Percentiles rank a stretch among this genome's conserved stretches.
phyloP scores from a whole-genome alignment of 2,329 filamentous ascomycete species.

The Truncatella angustata region DNA sequence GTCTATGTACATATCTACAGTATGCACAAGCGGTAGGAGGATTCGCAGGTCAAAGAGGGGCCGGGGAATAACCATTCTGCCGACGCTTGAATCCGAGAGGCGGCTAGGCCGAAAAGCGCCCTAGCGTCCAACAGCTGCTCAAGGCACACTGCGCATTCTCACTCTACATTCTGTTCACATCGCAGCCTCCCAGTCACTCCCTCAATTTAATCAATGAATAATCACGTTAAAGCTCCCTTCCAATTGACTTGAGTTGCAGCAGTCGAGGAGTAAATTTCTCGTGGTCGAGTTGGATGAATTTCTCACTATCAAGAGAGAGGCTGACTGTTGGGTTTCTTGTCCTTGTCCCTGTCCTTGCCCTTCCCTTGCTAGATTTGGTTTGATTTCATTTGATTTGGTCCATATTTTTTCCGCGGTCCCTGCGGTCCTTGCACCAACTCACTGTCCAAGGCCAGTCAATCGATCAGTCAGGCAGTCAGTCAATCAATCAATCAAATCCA shows the following conservation, averaged over 20 bases:
- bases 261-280: constrained; percentile 11
- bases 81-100: not conserved
- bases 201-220: not conserved
- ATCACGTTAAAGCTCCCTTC: not conserved
- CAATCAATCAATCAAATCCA: constrained; percentile 8
- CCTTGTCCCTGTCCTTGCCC: too few relatives aligned
- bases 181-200: not conserved
- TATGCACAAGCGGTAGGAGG: too few relatives aligned
- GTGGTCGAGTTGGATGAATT: constrained; percentile 15
- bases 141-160: not conserved
- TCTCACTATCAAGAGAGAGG: constrained; percentile 3
- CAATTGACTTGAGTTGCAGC: not conserved
- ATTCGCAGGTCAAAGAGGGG: too few relatives aligned
- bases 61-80: not conserved
- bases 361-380: constrained; percentile 2
- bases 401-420: constrained; percentile 2
- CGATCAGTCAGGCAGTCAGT: constrained; percentile 5
- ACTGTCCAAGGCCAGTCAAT: constrained; percentile 10
- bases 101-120: not conserved
- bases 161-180: too few relatives aligned
- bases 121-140: not conserved
- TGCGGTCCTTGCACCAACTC: not conserved
- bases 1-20: too few relatives aligned
- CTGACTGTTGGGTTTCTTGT: constrained; percentile 9
- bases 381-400: too few relatives aligned